Evolutionary conservation across 75 land plant species (phyloP).

Genomic region (Gnetum montanum): DNA sequence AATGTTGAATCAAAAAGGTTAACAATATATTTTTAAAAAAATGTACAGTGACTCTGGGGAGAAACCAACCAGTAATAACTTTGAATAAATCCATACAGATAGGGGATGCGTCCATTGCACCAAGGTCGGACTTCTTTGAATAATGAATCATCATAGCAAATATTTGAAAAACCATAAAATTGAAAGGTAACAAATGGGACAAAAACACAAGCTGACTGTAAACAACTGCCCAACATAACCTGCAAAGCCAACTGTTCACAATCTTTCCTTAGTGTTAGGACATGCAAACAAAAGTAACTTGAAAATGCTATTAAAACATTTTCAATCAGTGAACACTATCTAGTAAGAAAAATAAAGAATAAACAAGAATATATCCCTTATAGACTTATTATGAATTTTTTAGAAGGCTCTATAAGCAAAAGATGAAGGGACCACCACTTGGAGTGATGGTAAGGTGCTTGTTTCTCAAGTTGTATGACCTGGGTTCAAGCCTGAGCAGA

Average conservation of each 20-base stretch:
- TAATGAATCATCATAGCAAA: slow-evolving; percentile 32
- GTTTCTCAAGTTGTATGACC: too few species aligned
- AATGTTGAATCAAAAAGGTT: not conserved
- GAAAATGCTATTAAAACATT: too few species aligned
- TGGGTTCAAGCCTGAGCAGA: too few species aligned
- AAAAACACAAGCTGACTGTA: slow-evolving; percentile 38
- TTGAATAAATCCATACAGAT: slow-evolving; percentile 81
- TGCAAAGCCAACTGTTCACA: slow-evolving; percentile 49
- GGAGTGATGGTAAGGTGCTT: too few species aligned
- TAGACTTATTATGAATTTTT: too few species aligned
- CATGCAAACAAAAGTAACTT: too few species aligned
- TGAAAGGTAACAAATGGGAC: slow-evolving; percentile 70
- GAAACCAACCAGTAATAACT: slow-evolving; percentile 77
- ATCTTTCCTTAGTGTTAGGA: too few species aligned
- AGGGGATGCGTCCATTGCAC: slow-evolving; percentile 70
- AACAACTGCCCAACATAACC: slow-evolving; percentile 24
- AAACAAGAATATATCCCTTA: too few species aligned
- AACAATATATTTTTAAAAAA: not conserved
- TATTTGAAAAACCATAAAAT: slow-evolving; percentile 60
- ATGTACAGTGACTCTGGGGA: not conserved
- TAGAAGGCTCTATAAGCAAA: too few species aligned
- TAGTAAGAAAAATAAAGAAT: too few species aligned
- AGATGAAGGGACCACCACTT: too few species aligned
- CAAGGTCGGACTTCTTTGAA: slow-evolving; percentile 50
- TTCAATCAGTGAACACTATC: too few species aligned